Evolutionary conservation across 2,329 filamentous ascomycete species (phyloP).

Genomic region (Diaporthe sp.): DNA sequence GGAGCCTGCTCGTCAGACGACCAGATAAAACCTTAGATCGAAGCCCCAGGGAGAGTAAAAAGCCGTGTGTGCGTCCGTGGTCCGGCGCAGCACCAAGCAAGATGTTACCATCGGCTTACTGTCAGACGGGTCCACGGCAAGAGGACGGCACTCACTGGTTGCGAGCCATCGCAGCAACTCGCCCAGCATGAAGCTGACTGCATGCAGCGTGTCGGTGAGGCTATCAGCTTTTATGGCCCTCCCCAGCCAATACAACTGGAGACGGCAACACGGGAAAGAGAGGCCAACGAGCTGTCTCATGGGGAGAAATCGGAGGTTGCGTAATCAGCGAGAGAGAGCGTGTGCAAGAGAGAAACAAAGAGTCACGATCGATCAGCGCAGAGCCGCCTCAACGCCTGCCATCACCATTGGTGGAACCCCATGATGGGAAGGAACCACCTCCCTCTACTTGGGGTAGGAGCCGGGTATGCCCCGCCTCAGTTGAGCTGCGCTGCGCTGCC

Average conservation of each 20-base stretch:
- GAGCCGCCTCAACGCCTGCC: conserved; percentile 29
- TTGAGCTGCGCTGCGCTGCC: background rate
- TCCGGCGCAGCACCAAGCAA: background rate
- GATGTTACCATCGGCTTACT: conserved; percentile 20
- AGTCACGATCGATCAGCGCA: conserved; percentile 16
- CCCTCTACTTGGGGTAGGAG: background rate
- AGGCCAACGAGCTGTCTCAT: background rate
- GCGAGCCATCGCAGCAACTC: background rate
- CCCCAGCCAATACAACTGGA: background rate
- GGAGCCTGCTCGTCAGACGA: background rate
- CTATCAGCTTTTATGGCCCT: conserved; percentile 15
- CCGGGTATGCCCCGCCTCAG: background rate
- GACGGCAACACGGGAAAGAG: background rate
- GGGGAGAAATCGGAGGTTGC: background rate
- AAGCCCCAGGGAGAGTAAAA: background rate
- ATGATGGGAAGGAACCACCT: background rate
- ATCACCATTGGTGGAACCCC: conserved; percentile 4
- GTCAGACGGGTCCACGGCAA: conserved; percentile 32
- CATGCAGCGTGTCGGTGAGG: conserved; percentile 30
- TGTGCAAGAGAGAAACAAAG: background rate
- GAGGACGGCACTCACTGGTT: conserved; percentile 11
- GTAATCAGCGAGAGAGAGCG: background rate
- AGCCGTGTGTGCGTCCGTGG: background rate
- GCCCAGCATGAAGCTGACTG: conserved; percentile 33
- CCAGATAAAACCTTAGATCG: background rate